These are phyloP conservation scores for Rhynchosporium graminicola DNA, from an alignment of 2,329 filamentous ascomycete species.

Conservation along the genomic window DNA sequence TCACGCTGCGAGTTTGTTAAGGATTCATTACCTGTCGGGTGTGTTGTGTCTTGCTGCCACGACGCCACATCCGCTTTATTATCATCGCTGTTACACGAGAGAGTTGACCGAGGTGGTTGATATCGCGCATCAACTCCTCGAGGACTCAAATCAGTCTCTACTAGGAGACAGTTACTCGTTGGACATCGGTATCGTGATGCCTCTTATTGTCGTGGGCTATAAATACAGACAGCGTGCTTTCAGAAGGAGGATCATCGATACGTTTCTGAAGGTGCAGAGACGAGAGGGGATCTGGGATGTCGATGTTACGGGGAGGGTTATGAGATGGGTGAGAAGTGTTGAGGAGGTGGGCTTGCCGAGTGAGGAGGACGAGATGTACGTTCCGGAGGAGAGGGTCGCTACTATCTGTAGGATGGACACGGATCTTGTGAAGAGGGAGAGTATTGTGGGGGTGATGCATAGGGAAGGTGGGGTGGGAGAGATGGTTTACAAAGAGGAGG, in stretches of 20 bases:
- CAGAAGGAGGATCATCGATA: conserved; percentile 8
- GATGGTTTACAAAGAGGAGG: background rate
- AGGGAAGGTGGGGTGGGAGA: background rate
- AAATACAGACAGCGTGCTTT: conserved; percentile 14
- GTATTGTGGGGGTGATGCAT: background rate
- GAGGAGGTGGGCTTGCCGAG: conserved; percentile 13
- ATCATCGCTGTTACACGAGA: conserved; percentile 8
- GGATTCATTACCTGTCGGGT: background rate
- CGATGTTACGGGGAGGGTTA: conserved; percentile 14
- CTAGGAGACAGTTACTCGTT: conserved; percentile 8
- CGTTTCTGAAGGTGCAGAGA: conserved; percentile 12
- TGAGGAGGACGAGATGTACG: conserved; percentile 15
- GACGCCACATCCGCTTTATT: background rate
- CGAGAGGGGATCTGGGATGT: conserved; percentile 19
- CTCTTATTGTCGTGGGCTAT: conserved; percentile 15
- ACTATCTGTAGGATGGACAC: conserved; percentile 11
- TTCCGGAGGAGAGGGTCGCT: conserved; percentile 13
- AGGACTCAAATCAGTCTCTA: background rate
- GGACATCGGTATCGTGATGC: conserved; percentile 15
- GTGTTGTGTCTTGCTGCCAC: background rate
- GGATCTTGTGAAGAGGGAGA: conserved; percentile 5
- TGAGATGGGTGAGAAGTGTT: conserved; percentile 20
- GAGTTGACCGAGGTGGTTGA: conserved; percentile 13
- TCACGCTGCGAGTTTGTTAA: background rate
- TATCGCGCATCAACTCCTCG: conserved; percentile 6